Evolutionary conservation across 129 eudicot species (phyloP).

Genomic region (Centrapalus pauciflorus): DNA sequence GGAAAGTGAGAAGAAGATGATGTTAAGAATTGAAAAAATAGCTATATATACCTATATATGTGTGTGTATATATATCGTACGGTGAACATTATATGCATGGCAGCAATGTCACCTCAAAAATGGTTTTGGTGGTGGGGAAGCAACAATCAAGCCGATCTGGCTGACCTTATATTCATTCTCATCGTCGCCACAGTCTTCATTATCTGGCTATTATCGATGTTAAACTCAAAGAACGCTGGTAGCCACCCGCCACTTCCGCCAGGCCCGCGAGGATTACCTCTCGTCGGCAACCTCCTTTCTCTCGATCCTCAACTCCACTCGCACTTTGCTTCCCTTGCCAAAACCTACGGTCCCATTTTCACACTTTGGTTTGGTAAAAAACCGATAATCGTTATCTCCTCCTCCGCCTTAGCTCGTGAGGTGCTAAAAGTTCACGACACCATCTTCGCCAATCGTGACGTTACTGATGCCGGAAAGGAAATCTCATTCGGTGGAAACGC

Average conservation of each 20-base stretch:
- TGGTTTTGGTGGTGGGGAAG: too few relatives aligned
- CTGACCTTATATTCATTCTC: too few relatives aligned
- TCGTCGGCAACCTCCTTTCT: constrained; percentile 53
- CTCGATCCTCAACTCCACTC: constrained; percentile 58
- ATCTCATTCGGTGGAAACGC: constrained; percentile 38
- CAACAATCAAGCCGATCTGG: too few relatives aligned
- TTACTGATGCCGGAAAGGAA: constrained; percentile 33
- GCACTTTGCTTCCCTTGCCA: constrained; percentile 37
- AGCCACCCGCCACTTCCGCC: constrained; percentile 45
- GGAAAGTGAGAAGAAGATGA: too few relatives aligned
- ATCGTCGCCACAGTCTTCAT: too few relatives aligned
- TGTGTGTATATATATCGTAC: too few relatives aligned
- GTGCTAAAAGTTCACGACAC: constrained; percentile 45
- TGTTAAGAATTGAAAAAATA: too few relatives aligned
- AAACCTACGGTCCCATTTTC: constrained; percentile 46
- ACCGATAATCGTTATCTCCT: constrained; percentile 38
- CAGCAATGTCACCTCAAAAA: too few relatives aligned
- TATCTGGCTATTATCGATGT: too few relatives aligned
- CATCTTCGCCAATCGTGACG: constrained; percentile 53
- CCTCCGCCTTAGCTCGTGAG: constrained; percentile 52
- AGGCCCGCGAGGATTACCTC: constrained; percentile 46
- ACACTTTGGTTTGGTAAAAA: constrained; percentile 52
- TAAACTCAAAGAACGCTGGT: too few relatives aligned
- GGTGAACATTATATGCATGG: too few relatives aligned
- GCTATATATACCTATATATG: too few relatives aligned